Conservation (phyloP, 495 filamentous ascomycete genomes). For the Hypoxylon lenormandii region DNA sequence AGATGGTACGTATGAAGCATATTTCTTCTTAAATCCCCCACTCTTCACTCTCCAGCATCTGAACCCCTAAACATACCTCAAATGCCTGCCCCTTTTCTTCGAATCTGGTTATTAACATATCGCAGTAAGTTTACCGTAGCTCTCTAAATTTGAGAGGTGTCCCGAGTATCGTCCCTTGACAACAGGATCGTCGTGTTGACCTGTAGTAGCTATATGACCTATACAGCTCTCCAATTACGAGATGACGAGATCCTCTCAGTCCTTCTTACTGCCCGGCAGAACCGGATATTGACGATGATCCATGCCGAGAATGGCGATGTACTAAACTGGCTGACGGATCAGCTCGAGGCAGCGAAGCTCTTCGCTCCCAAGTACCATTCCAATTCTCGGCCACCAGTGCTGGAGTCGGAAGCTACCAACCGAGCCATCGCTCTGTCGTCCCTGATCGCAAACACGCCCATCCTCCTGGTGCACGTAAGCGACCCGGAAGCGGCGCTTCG, state of each 20-base stretch:
- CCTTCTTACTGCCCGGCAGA: slow-evolving; percentile 60
- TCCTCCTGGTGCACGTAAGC: slow-evolving; percentile 70
- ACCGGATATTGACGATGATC: slow-evolving; percentile 69
- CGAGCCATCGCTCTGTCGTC: slow-evolving; percentile 67
- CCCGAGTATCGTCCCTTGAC: not conserved
- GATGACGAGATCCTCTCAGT: slow-evolving; percentile 70
- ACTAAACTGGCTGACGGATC: slow-evolving; percentile 63
- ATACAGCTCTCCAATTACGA: slow-evolving; percentile 66
- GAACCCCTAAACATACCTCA: not conserved
- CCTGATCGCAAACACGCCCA: slow-evolving; percentile 66
- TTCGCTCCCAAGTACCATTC: slow-evolving; percentile 69
- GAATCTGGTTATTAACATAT: not conserved
- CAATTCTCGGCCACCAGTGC: slow-evolving; percentile 64
- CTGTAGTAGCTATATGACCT: slow-evolving; percentile 67
- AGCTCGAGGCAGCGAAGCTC: slow-evolving; percentile 57
- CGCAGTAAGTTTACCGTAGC: not conserved
- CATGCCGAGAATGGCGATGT: slow-evolving; percentile 72
- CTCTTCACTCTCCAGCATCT: no score
- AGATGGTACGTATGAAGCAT: slow-evolving; percentile 52
- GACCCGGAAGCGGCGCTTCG: slow-evolving; percentile 63
- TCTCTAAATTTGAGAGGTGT: not conserved
- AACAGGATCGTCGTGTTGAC: not conserved
- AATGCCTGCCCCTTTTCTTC: not conserved
- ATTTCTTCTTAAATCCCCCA: no score
- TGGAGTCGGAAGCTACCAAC: slow-evolving; percentile 70